Conservation (phyloP, 495 filamentous ascomycete genomes). For the Evansstolkia leycettana region DNA sequence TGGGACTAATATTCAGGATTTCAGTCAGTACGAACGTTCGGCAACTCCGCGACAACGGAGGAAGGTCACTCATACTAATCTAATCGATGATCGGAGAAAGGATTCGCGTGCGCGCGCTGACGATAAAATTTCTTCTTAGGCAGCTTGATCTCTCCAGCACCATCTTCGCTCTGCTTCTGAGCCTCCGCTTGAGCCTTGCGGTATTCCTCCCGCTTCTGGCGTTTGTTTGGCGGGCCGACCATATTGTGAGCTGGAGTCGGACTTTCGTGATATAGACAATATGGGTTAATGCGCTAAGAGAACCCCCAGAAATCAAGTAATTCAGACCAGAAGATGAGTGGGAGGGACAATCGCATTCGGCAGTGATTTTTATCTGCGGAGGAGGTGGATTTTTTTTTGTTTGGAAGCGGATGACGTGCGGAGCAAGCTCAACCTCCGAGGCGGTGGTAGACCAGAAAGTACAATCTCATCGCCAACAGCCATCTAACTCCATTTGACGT, state of each 20-base stretch:
- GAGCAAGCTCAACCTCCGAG: too few relatives aligned
- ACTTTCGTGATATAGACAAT: too few relatives aligned
- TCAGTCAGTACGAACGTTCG: constrained; percentile 1
- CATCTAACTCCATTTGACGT: too few relatives aligned
- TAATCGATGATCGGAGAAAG: constrained; percentile 85
- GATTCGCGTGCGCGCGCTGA: constrained; percentile 93
- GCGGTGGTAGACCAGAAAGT: too few relatives aligned
- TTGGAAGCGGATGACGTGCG: too few relatives aligned
- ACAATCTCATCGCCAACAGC: too few relatives aligned
- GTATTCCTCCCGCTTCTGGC: constrained; percentile 65
- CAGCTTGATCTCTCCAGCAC: constrained; percentile 33
- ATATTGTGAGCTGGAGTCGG: constrained; percentile 16
- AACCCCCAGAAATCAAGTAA: too few relatives aligned
- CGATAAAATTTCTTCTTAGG: constrained; percentile 92
- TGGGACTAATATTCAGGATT: constrained; percentile 47
- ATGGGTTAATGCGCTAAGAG: too few relatives aligned
- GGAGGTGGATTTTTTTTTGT: constrained; percentile 1
- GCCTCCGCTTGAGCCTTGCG: constrained; percentile 33
- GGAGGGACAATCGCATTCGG: constrained; percentile 1
- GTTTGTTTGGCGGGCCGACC: constrained; percentile 46
- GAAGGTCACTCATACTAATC: constrained; percentile 52
- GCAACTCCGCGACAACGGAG: neutral
- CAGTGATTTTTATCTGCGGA: neutral
- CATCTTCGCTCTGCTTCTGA: constrained; percentile 15
- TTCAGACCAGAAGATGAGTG: neutral